A percentile compares a stretch with the other conserved stretches of the same genome.
phyloP scores from a whole-genome alignment of 139 green algal genomes.

The Chlamydomonas sp. region DNA sequence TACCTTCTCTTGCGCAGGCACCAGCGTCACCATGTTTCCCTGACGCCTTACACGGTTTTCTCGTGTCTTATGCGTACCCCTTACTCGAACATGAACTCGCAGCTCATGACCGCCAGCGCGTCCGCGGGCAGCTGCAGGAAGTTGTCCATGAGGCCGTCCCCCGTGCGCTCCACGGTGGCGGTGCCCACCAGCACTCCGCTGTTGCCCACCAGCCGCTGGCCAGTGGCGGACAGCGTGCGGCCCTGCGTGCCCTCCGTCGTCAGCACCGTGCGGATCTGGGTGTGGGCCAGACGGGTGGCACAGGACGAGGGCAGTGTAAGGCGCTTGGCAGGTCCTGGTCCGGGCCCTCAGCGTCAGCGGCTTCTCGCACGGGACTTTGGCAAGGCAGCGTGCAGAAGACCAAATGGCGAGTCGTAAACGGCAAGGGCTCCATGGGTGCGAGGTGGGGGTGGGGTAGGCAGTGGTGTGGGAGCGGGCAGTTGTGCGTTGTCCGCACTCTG shows the following conservation, averaged over 20 bases:
- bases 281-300: background rate
- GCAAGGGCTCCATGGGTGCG: background rate
- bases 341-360: too few relatives aligned
- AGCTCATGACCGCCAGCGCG: conserved; percentile 72
- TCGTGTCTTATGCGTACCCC: background rate
- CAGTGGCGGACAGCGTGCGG: background rate
- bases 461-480: background rate
- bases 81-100: conserved; percentile 63
- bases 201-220: conserved; percentile 35
- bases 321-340: too few relatives aligned
- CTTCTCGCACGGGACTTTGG: too few relatives aligned
- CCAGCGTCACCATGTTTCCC: too few relatives aligned
- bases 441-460: background rate
- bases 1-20: background rate
- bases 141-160: conserved; percentile 73
- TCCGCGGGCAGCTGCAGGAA: conserved; percentile 88
- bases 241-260: conserved; percentile 74
- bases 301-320: too few relatives aligned
- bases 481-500: too few relatives aligned
- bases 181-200: conserved; percentile 17
- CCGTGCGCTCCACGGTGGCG: conserved; percentile 1
- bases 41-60: too few relatives aligned
- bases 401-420: too few relatives aligned
- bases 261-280: conserved; percentile 61
- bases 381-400: too few relatives aligned